Evolutionary conservation across 176 grass and related monocot species (phyloP).

Genomic region (Ampelocalamus luodianensis): DNA sequence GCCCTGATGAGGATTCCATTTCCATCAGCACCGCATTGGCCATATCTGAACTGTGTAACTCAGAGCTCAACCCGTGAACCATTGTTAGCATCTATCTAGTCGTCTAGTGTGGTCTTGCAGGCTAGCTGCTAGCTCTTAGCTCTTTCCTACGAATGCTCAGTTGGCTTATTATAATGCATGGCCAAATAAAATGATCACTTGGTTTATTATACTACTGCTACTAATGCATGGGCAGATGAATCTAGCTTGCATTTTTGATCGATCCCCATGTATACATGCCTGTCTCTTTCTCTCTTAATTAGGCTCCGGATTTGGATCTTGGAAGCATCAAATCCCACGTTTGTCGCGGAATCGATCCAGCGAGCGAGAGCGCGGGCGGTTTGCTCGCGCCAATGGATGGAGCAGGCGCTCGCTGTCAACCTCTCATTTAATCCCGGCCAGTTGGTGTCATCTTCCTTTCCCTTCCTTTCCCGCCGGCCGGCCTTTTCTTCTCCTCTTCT

Average conservation of each 20-base stretch:
- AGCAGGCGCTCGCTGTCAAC: not conserved
- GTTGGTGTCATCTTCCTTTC: slow-evolving; percentile 19
- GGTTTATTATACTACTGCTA: not conserved
- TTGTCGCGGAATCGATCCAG: not conserved
- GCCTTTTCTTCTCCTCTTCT: not conserved
- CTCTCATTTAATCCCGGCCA: not conserved
- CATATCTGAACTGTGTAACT: slow-evolving; percentile 4
- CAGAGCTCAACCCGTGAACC: slow-evolving; percentile 37
- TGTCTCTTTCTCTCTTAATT: slow-evolving; percentile 11
- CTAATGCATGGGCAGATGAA: not conserved
- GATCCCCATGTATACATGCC: not conserved
- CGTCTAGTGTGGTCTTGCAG: slow-evolving; percentile 28
- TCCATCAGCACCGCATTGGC: slow-evolving; percentile 1
- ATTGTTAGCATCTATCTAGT: not conserved
- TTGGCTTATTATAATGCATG: not conserved
- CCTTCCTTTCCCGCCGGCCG: too few species aligned
- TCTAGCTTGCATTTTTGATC: not conserved
- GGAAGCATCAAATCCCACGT: slow-evolving; percentile 31
- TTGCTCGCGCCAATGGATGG: not conserved
- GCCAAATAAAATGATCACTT: not conserved
- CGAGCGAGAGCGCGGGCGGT: not conserved
- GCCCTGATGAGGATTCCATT: slow-evolving; percentile 3
- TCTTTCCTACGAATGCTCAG: not conserved
- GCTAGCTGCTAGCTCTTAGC: not conserved
- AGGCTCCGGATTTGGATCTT: not conserved